A percentile compares a stretch with the other conserved stretches of the same genome.
phyloP scores from a whole-genome alignment of 495 filamentous ascomycete species.

The Penicillium cinerascens region DNA sequence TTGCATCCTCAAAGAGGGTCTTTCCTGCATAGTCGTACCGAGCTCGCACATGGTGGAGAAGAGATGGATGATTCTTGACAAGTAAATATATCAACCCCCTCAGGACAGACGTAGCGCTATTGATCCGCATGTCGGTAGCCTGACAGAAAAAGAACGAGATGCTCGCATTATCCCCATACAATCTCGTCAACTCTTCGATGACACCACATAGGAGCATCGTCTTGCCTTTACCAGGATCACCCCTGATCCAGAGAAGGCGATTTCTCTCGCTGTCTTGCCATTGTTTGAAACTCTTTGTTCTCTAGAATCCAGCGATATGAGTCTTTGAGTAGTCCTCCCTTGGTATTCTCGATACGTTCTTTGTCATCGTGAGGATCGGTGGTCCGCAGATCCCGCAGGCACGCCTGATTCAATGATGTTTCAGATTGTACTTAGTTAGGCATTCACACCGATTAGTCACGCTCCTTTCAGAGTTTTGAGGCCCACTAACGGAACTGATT shows the following conservation, averaged over 20 bases:
- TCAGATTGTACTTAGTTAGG: constrained; percentile 5
- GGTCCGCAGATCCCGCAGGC: background rate
- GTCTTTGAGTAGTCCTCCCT: constrained; percentile 36
- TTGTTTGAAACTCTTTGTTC: constrained; percentile 27
- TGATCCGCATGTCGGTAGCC: constrained; percentile 29
- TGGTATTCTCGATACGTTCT: constrained; percentile 18
- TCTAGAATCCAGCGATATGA: constrained; percentile 42
- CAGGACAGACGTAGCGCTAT: constrained; percentile 39
- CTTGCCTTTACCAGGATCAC: constrained; percentile 33
- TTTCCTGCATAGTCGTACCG: constrained; percentile 8
- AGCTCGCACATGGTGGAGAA: constrained; percentile 28
- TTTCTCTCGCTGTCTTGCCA: constrained; percentile 5
- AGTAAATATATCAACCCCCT: constrained; percentile 42
- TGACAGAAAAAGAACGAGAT: constrained; percentile 51
- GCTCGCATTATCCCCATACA: background rate
- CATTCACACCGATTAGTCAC: background rate
- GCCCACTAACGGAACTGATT: background rate
- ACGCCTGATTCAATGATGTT: background rate
- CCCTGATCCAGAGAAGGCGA: constrained; percentile 25
- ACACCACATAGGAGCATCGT: constrained; percentile 43
- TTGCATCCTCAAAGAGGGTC: constrained; percentile 31
- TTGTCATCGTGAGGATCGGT: constrained; percentile 40
- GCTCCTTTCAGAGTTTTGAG: background rate
- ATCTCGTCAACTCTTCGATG: constrained; percentile 31
- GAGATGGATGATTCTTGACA: constrained; percentile 26